Evolutionary conservation across 2,329 filamentous ascomycete species (phyloP), one percentile per base, ranked within the genome.

Genomic region (Fusarium marasasianum): DNA sequence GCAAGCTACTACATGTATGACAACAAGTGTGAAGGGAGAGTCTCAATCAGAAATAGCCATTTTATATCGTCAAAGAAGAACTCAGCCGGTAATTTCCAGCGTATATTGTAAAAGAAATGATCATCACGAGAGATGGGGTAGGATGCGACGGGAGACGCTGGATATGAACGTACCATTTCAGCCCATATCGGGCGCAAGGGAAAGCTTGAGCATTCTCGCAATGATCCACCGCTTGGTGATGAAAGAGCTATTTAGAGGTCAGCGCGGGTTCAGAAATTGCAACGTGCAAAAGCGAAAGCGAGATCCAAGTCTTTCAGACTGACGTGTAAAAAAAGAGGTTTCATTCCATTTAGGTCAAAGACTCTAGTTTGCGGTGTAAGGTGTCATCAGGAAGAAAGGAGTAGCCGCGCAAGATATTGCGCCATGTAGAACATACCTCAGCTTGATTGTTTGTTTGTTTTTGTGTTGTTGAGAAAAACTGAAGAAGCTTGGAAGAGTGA

Each of bases 21-120:
- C 44, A 72, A 77, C 59, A 71, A 61, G 53, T 58, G 51, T 60
- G 31, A 44, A 56, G 38, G 48, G 54, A 45, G 47, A 69, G 53
- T 54, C 66, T 79, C 70, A 79, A 90, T 95, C 93, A 95, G 93
- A 90, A 88, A 92, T 90, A 95, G 94, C 94, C 93, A 93, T 90
- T 92, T 91, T 84, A 87, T 95, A 88, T 94, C 93, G 87, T 93
- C 94, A 94, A 89, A 82, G 87, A 85, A 86, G 86, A 88, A 89
- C 82, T 97, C 93, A 91, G 94, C 91, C 94, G 94, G 94, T 97
- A 97, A 97, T 96, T 96, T 94, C 94, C 95, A 94, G 93, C 89
- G 89, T 89, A 88, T 88, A 85, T 88, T 87, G 85, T 87, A 88
- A 87, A 75, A 86, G 82, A 83, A 93, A 91, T 89, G 88, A 88